phyloP scores from a whole-genome alignment of 2,329 filamentous ascomycete genomes.

The Lojkania enalia region DNA sequence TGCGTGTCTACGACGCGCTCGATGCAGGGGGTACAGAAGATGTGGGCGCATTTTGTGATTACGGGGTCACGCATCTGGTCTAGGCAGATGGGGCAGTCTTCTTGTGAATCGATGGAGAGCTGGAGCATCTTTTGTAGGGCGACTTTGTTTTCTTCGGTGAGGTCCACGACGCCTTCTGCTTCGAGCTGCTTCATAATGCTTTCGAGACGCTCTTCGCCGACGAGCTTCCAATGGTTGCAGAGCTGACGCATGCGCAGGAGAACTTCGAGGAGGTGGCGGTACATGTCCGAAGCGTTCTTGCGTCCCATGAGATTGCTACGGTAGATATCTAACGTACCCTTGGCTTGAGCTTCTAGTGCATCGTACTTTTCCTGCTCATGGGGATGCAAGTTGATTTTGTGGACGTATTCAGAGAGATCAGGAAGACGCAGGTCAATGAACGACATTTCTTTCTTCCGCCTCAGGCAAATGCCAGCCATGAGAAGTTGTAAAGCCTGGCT shows the following conservation, averaged over 20 bases:
- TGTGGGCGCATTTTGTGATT: slow-evolving; percentile 83
- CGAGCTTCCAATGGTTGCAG: slow-evolving; percentile 88
- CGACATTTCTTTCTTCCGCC: slow-evolving; percentile 83
- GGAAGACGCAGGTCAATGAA: slow-evolving; percentile 83
- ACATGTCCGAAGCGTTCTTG: slow-evolving; percentile 52
- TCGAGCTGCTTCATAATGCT: slow-evolving; percentile 73
- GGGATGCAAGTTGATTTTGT: slow-evolving; percentile 71
- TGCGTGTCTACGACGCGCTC: slow-evolving; percentile 72
- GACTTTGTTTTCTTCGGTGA: slow-evolving; percentile 72
- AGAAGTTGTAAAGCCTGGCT: slow-evolving; percentile 71
- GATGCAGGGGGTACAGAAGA: slow-evolving; percentile 77
- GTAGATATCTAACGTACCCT: slow-evolving; percentile 68
- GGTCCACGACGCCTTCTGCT: slow-evolving; percentile 65
- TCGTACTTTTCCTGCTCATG: slow-evolving; percentile 80
- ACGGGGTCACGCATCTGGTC: slow-evolving; percentile 72
- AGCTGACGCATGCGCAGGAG: slow-evolving; percentile 81
- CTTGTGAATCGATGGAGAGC: slow-evolving; percentile 76
- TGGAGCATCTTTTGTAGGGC: slow-evolving; percentile 76
- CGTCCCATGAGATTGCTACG: slow-evolving; percentile 49
- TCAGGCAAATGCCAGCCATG: slow-evolving; percentile 78
- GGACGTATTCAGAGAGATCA: slow-evolving; percentile 74
- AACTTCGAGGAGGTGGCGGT: slow-evolving; percentile 77
- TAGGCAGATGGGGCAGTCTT: slow-evolving; percentile 82
- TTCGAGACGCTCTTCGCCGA: slow-evolving; percentile 68
- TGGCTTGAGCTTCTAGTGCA: slow-evolving; percentile 70